A percentile compares a stretch with the other conserved stretches of the same genome.
phyloP scores from a whole-genome alignment of 1,284 basidiomycete species.

The Papiliotrema laurentii region DNA sequence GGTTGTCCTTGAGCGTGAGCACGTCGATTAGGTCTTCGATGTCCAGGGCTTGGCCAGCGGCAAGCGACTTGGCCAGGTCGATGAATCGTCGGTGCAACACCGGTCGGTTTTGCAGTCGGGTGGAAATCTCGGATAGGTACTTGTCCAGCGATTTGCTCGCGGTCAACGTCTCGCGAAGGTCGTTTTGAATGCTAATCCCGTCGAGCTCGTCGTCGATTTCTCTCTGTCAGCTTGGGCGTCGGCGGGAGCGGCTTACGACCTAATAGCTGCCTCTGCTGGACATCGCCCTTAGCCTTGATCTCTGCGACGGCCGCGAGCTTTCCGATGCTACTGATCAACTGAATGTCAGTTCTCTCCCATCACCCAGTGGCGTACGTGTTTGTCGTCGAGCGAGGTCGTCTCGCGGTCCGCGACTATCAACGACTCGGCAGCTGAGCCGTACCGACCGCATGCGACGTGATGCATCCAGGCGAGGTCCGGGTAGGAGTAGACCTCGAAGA shows the following conservation, averaged over 20 bases:
- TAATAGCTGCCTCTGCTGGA: constrained; percentile 11
- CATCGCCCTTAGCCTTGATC: constrained; percentile 49
- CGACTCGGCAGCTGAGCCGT: constrained; percentile 61
- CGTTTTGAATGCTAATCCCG: constrained; percentile 54
- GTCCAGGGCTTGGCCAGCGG: constrained; percentile 42
- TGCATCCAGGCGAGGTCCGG: constrained; percentile 83
- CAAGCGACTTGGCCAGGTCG: constrained; percentile 28
- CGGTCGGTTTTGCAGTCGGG: constrained; percentile 17
- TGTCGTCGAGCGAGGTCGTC: constrained; percentile 60
- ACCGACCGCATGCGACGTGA: constrained; percentile 68
- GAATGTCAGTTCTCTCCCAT: constrained; percentile 7
- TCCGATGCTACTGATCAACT: constrained; percentile 86
- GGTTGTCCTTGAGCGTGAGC: constrained; percentile 52
- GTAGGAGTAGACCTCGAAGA: constrained; percentile 63
- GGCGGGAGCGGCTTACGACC: constrained; percentile 12
- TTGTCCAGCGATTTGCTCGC: constrained; percentile 9
- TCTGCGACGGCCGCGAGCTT: constrained; percentile 81
- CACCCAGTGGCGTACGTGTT: constrained; percentile 58
- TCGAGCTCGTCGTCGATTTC: constrained; percentile 53
- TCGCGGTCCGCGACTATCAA: constrained; percentile 60
- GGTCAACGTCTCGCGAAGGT: constrained; percentile 32
- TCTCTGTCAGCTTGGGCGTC: constrained; percentile 10
- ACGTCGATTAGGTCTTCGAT: constrained; percentile 54
- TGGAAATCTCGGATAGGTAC: constrained; percentile 14
- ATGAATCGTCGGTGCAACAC: constrained; percentile 27